Evolutionary conservation across 768 basidiomycete species (phyloP), one percentile per base, ranked within the genome.

Genomic region (Tricholoma furcatifolium): DNA sequence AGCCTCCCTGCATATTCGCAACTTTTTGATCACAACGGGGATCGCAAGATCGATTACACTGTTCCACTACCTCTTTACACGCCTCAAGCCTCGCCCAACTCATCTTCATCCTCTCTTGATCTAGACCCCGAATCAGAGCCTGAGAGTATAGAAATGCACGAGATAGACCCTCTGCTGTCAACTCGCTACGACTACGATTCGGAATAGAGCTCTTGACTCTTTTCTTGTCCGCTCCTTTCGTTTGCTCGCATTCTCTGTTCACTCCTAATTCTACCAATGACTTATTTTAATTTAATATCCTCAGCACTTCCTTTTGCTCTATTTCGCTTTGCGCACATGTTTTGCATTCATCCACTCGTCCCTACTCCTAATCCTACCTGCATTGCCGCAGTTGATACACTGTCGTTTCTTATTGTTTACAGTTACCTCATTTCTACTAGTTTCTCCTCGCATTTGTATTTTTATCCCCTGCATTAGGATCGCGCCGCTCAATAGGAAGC

Each of bases 1-100:
- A 66, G 58, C 23, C 80, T 90, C 17, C 91, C 91, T 2, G 78
- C 84, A 3, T 93, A 93, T 62, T 89, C 87, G 5, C 88, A 91
- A 58, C 74, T 93, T 17, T 93, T 85, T 69, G 71, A 91, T 62
- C 61, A 73, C 15, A 87, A 88, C 59, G 91, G 91, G 15, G 85
- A 90, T 47, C 77, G 77, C 50, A 87, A 83, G 69, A 74, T 88
- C 44, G 88, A 91, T 62, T 76, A 80, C 55, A 80, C 78, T 30
- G 56, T 64, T n/a, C 85, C 83, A 12, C 68, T 89, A 39, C 90
- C 89, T 0, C 71, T 79, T 20, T 89, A 89, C 62, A 80, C 79
- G 14, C 84, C 81, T 27, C 34, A 36, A 48, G n/a, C 51, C 21
- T 47, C 56, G n/a, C 39, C 47, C 0, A 36, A 23, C 8, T 36